Base-by-base conservation (phyloP, 805 yeast genomes). In the Ogataea minuta region DNA sequence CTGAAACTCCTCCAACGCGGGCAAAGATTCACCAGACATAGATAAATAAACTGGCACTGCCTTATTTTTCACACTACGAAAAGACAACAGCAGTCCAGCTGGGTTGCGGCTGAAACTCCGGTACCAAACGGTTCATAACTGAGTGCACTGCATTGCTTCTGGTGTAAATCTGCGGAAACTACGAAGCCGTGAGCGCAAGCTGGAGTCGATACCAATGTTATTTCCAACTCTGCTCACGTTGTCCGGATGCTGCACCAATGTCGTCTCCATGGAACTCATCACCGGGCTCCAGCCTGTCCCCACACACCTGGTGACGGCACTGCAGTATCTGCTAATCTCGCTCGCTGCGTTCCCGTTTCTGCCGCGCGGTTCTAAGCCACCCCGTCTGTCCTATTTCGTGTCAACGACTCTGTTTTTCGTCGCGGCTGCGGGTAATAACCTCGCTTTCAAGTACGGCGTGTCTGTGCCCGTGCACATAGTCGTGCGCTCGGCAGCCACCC, bases 241-340 rank as follows among this genome's bases (percentile, higher is more conserved):
- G 52, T 84, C 85, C 0, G 88, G 90, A 3, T 84, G 93, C 56
- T 84, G 93, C 55, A 63, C 78, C 23, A 84, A 81, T 56, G 89
- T 81, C 20, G 64, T 75, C 42, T 69, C 84, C 1, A 60, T 84
- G 35, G 93, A 84, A 55, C 56, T 67, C 17, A 61, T 83, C 12
- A 58, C 81, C 2, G 54, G 57, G 16, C 41, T 49, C 10, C 52
- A 63, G 16, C 54, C 73, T 1, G 34, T 55, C 54, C 31, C 52
- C 7, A 82, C 84, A 3, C 64, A 67, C 15, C 57, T 80, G 10
- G 63, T 84, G 9, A 83, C 91, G 1, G 74, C 81, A 36, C 45
- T 59, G 8, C 82, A 83, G 52, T 81, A 81, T 53, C 31, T 75
- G 6, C 66, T 74, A 41, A 76, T 81, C 12, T 53, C 84, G 1